Evolutionary conservation across 2,329 filamentous ascomycete species (phyloP).

Genomic region (Fusarium burgessii): DNA sequence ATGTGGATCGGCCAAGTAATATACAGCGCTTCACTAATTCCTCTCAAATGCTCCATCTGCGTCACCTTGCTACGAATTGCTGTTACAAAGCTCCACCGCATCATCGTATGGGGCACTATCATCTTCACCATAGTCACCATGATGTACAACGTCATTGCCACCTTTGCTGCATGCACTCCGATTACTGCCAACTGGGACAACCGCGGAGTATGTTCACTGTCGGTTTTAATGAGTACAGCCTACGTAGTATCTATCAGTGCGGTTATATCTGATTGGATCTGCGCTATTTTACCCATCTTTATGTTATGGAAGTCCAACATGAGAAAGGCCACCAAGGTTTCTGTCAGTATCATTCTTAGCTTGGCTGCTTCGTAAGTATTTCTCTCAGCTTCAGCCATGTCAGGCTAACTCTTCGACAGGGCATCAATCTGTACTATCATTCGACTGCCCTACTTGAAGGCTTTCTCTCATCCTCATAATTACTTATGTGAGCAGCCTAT

Average conservation of each 20-base stretch:
- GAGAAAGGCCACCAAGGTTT: slow-evolving; percentile 28
- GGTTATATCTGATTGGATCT: slow-evolving; percentile 21
- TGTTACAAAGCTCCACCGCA: slow-evolving; percentile 18
- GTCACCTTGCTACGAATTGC: slow-evolving; percentile 32
- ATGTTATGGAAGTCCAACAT: slow-evolving; percentile 36
- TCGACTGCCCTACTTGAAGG: slow-evolving; percentile 27
- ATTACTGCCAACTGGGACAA: slow-evolving; percentile 10
- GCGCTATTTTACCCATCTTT: slow-evolving; percentile 26
- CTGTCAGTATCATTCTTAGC: slow-evolving; percentile 24
- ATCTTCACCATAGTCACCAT: slow-evolving; percentile 1
- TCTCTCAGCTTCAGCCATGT: fast-evolving
- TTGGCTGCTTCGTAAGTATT: slow-evolving; percentile 25
- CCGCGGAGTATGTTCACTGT: neutral
- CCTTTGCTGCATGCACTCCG: slow-evolving; percentile 5
- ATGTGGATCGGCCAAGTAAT: slow-evolving; percentile 20
- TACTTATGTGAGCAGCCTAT: slow-evolving; percentile 17
- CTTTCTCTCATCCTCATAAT: neutral
- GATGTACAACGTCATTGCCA: neutral
- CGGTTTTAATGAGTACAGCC: neutral
- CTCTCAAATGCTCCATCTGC: slow-evolving; percentile 35
- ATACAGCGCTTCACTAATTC: slow-evolving; percentile 21
- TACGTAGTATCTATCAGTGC: slow-evolving; percentile 22
- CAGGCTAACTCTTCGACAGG: neutral
- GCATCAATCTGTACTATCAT: slow-evolving; percentile 31
- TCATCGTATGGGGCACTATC: slow-evolving; percentile 26